A percentile compares a stretch with the other conserved stretches of the same genome.
Conservation (phyloP, 345 rosid species). For the Kandelia obovata region DNA sequence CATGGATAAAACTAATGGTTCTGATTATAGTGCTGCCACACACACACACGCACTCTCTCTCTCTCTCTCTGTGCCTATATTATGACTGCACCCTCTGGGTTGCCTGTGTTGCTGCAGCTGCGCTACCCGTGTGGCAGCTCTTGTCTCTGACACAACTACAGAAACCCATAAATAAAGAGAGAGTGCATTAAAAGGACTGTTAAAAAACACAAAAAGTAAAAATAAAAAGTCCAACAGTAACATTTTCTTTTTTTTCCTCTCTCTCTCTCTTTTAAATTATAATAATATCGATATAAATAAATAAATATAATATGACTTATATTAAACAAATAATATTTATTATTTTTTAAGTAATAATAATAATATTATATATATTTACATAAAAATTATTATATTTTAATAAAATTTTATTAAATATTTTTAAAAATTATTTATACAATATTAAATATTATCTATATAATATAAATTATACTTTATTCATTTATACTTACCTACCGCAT, state of each 20-base stretch:
- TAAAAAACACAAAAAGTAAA: constrained; percentile 7
- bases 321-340: no score
- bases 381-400: no score
- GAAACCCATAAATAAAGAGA: constrained; percentile 58
- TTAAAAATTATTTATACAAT: no score
- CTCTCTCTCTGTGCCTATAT: constrained; percentile 23
- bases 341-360: background rate
- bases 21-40: constrained; percentile 42
- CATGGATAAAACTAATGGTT: constrained; percentile 58
- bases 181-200: constrained; percentile 30
- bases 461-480: no score
- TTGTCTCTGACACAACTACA: constrained; percentile 73
- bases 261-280: no score
- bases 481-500: no score
- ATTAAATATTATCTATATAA: no score
- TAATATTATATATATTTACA: no score
- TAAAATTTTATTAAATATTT: no score
- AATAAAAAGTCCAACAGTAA: background rate
- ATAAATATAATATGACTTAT: no score
- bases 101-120: constrained; percentile 34
- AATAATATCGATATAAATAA: no score
- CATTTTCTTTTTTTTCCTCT: no score
- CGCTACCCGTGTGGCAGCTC: constrained; percentile 48
- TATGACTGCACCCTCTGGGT: constrained; percentile 50
- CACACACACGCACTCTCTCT: constrained; percentile 15